phyloP scores from a whole-genome alignment of 2,329 filamentous ascomycete genomes.

The Colletotrichum tofieldiae region DNA sequence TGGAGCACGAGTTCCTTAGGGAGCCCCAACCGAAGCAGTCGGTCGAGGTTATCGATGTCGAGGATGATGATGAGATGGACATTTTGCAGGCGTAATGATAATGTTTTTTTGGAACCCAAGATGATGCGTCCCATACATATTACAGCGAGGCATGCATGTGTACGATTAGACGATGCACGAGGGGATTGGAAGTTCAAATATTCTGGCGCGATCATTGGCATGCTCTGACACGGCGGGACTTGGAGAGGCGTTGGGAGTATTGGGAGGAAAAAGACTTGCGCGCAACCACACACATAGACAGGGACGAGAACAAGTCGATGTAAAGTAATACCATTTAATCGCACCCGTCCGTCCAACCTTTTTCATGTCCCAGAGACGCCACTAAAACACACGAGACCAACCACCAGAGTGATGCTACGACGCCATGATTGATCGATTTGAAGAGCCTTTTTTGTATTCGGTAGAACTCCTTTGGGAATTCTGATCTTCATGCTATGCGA shows the following conservation, averaged over 20 bases:
- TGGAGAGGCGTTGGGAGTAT: neutral
- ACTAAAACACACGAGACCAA: conserved; percentile 13
- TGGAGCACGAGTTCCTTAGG: conserved; percentile 79
- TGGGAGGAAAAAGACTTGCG: neutral
- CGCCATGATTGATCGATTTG: conserved; percentile 31
- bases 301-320: conserved; percentile 2
- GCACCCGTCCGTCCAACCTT: conserved; percentile 19
- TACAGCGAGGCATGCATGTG: conserved; percentile 8
- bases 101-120: conserved; percentile 23
- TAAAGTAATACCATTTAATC: conserved; percentile 38
- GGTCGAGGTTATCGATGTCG: conserved; percentile 39
- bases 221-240: neutral
- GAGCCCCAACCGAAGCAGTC: conserved; percentile 51
- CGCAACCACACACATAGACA: neutral
- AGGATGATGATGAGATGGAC: conserved; percentile 71
- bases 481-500: conserved; percentile 45
- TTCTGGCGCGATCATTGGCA: neutral
- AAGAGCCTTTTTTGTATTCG: conserved; percentile 45
- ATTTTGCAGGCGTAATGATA: conserved; percentile 51
- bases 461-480: conserved; percentile 42
- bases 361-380: conserved; percentile 25
- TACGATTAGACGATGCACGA: neutral
- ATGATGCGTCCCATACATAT: neutral
- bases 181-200: neutral
- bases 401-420: conserved; percentile 8